phyloP scores from a whole-genome alignment of 2,329 filamentous ascomycete species.

The Aspergillus phoenicis region DNA sequence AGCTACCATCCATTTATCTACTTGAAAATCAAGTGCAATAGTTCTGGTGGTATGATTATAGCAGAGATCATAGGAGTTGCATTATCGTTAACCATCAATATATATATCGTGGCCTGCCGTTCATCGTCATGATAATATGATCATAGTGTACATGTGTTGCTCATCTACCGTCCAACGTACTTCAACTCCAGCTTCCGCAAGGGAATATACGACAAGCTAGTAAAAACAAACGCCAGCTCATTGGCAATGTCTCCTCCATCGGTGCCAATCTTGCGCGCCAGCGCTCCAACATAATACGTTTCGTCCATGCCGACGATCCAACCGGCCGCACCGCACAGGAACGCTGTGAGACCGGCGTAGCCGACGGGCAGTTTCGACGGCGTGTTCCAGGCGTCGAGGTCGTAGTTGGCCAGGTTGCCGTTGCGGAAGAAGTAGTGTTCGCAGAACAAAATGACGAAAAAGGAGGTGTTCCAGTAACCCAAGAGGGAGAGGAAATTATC shows the following conservation, averaged over 20 bases:
- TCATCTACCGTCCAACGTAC: slow-evolving; percentile 44
- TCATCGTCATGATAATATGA: background rate
- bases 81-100: too few relatives aligned
- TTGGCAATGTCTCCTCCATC: slow-evolving; percentile 56
- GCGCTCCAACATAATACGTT: slow-evolving; percentile 56
- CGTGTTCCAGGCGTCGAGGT: slow-evolving; percentile 55
- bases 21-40: too few relatives aligned
- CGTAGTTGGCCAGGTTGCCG: slow-evolving; percentile 47
- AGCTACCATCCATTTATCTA: too few relatives aligned
- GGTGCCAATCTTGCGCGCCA: slow-evolving; percentile 49
- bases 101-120: background rate
- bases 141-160: background rate
- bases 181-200: slow-evolving; percentile 54
- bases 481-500: slow-evolving; percentile 53
- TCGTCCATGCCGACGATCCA: slow-evolving; percentile 63
- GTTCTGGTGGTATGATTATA: too few relatives aligned
- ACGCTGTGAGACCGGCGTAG: slow-evolving; percentile 48
- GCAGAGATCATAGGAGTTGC: too few relatives aligned
- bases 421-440: slow-evolving; percentile 55
- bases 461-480: slow-evolving; percentile 55
- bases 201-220: slow-evolving; percentile 51
- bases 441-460: slow-evolving; percentile 51
- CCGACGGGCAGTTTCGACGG: slow-evolving; percentile 49
- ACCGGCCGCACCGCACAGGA: slow-evolving; percentile 49
- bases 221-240: slow-evolving; percentile 56